phyloP scores from a whole-genome alignment of 2,329 filamentous ascomycete genomes.

The Meredithiella fracta region DNA sequence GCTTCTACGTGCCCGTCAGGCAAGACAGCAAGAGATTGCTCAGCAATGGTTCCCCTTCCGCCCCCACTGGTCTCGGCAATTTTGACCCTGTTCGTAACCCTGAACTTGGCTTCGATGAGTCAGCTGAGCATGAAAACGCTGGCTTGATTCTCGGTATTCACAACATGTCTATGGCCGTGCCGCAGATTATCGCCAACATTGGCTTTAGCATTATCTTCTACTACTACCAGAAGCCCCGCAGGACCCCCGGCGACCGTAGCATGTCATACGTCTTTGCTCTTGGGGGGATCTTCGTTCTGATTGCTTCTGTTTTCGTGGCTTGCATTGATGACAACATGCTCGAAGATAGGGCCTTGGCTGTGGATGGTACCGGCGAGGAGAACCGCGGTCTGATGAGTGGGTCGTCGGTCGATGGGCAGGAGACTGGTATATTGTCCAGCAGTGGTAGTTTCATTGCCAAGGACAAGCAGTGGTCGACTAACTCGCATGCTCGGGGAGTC shows the following conservation, averaged over 20 bases:
- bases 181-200: constrained; percentile 79
- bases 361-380: background rate
- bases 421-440: background rate
- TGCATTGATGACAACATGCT: constrained; percentile 30
- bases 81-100: constrained; percentile 14
- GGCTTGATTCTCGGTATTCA: constrained; percentile 88
- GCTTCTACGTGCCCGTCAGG: constrained; percentile 25
- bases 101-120: constrained; percentile 29
- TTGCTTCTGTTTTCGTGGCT: constrained; percentile 57
- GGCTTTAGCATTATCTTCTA: constrained; percentile 73
- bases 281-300: constrained; percentile 61
- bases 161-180: constrained; percentile 84
- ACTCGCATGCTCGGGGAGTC: background rate
- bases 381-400: background rate
- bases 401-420: background rate
- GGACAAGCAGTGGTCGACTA: background rate
- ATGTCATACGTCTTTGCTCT: constrained; percentile 76
- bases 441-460: background rate
- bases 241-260: constrained; percentile 68
- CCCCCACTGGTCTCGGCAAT: constrained; percentile 10
- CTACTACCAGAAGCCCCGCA: constrained; percentile 71
- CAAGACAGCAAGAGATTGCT: constrained; percentile 16
- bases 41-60: constrained; percentile 13
- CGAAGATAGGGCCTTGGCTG: constrained; percentile 6
- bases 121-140: constrained; percentile 54